Percentiles rank a stretch among this genome's conserved stretches.
phyloP scores from a whole-genome alignment of 306 rosid genomes.

The Cucumis melo region DNA sequence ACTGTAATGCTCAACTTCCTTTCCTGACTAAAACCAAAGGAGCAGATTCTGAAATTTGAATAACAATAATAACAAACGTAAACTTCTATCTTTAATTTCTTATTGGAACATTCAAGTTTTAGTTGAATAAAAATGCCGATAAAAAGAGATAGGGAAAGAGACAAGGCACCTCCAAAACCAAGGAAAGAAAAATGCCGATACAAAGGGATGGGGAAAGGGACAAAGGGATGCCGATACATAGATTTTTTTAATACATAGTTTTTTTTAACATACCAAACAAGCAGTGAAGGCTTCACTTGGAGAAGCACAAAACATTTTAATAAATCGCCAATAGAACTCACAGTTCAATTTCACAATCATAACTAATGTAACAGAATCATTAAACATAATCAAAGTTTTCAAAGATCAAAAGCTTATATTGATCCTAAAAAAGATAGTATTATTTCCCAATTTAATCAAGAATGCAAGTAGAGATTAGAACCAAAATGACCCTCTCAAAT shows the following conservation, averaged over 20 bases:
- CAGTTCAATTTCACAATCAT: neutral
- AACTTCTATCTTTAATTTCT: neutral
- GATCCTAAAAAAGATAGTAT: neutral
- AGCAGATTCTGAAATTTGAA: conserved; percentile 6
- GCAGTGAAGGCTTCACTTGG: neutral
- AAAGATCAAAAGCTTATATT: neutral
- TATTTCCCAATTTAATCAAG: neutral
- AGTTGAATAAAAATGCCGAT: neutral
- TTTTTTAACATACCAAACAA: neutral
- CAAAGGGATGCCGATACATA: too few species aligned
- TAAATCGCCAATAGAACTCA: neutral
- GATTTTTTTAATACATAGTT: too few species aligned
- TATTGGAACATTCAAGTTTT: neutral
- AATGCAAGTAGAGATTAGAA: too few species aligned
- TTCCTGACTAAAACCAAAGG: neutral
- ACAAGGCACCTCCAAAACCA: neutral
- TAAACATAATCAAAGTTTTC: neutral
- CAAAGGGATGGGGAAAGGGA: too few species aligned
- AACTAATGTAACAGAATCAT: neutral
- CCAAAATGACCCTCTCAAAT: too few species aligned
- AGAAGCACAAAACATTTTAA: neutral
- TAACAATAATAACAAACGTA: neutral
- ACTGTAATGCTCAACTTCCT: neutral
- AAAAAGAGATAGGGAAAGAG: neutral
- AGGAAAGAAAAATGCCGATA: too few species aligned